These are phyloP conservation scores for Mucor plumbeus DNA, from an alignment of 371 early-diverging fungal genomes.

Conservation along the genomic window DNA sequence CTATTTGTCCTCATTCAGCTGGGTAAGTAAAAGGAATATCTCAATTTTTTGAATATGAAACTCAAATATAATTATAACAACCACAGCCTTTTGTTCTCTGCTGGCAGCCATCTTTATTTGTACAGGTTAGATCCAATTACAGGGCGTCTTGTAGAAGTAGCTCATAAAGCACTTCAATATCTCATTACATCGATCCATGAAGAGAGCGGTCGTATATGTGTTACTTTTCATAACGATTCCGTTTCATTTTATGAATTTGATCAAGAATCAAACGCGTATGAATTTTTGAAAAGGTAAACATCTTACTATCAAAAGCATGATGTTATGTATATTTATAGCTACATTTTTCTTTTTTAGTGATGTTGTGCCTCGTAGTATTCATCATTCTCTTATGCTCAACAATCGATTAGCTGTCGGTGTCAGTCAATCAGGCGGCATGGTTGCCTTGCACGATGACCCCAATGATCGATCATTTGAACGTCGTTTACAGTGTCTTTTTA, in stretches of 20 bases:
- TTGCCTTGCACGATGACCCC: conserved; percentile 37
- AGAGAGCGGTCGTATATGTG: conserved; percentile 35
- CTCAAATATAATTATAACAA: neutral
- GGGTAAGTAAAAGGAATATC: conserved; percentile 30
- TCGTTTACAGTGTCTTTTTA: conserved; percentile 31
- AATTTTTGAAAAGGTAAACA: conserved; percentile 42
- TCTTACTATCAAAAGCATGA: neutral
- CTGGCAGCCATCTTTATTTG: conserved; percentile 36
- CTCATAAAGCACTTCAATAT: conserved; percentile 33
- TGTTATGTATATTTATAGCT: neutral
- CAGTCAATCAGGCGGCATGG: conserved; percentile 37
- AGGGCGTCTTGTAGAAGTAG: conserved; percentile 38
- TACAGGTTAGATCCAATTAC: conserved; percentile 36
- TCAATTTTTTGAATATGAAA: too few relatives aligned
- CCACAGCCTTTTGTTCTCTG: conserved; percentile 42
- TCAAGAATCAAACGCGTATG: conserved; percentile 20
- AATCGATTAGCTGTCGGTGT: conserved; percentile 32
- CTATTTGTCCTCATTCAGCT: conserved; percentile 49
- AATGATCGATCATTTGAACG: conserved; percentile 33
- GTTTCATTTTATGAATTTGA: conserved; percentile 41
- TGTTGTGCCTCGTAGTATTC: conserved; percentile 32
- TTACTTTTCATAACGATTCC: conserved; percentile 42
- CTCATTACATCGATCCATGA: conserved; percentile 45
- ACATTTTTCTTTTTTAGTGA: conserved; percentile 32
- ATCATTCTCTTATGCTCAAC: conserved; percentile 33